Conservation (phyloP, 352 stramenopile species). For the Pythium coloratum region DNA sequence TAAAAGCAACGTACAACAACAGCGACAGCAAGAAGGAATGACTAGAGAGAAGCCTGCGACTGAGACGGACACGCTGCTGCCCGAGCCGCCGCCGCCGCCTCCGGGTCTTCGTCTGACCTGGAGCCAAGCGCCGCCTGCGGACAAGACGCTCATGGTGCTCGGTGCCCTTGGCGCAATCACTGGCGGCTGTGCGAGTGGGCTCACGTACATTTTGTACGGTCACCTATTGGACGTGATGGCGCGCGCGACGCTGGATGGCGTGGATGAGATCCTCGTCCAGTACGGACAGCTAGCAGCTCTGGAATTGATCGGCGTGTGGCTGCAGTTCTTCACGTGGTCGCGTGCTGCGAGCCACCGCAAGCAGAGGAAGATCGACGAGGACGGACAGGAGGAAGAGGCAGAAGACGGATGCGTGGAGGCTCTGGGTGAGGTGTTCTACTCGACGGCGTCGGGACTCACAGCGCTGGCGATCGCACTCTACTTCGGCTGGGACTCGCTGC, state of each 20-base stretch:
- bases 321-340: conserved; percentile 15
- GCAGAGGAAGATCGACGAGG: not conserved
- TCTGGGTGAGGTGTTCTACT: not conserved
- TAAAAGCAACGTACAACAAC: not conserved
- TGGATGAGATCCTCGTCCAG: not conserved
- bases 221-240: conserved; percentile 11
- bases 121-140: not conserved
- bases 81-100: not conserved
- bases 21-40: not conserved
- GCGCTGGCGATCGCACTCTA: not conserved
- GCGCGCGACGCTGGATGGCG: conserved; percentile 6
- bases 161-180: not conserved
- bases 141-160: not conserved
- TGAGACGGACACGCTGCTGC: not conserved
- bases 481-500: conserved; percentile 14
- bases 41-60: not conserved
- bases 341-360: not conserved
- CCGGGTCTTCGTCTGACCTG: not conserved
- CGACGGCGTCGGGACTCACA: not conserved
- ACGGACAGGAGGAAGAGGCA: not conserved
- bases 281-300: not conserved
- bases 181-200: conserved; percentile 1
- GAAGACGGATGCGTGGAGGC: not conserved
- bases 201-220: conserved; percentile 8
- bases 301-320: conserved; percentile 9